phyloP scores from a whole-genome alignment of 495 filamentous ascomycete species.

The Cercophora newfieldiana region DNA sequence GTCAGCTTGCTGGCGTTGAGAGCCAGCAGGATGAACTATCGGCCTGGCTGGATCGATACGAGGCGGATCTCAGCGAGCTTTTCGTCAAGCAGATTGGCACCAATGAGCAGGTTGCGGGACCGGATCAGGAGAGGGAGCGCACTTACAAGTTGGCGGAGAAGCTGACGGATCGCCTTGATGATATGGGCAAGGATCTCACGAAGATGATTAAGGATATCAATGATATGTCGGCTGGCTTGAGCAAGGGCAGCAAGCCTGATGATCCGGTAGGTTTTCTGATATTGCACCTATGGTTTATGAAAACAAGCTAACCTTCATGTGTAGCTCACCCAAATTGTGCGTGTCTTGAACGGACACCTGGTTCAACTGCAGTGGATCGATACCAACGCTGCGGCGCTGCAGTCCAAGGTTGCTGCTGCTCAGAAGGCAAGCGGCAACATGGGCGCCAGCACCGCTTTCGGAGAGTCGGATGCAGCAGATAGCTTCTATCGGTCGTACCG shows the following conservation, averaged over 20 bases:
- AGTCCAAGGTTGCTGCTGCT: slow-evolving; percentile 73
- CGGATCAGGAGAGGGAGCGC: slow-evolving; percentile 90
- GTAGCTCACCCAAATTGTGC: slow-evolving; percentile 89
- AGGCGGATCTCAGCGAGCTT: slow-evolving; percentile 83
- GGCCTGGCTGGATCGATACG: slow-evolving; percentile 82
- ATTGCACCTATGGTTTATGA: slow-evolving; percentile 13
- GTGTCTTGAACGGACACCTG: slow-evolving; percentile 89
- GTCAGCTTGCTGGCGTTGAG: slow-evolving; percentile 83
- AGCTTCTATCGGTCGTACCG: slow-evolving; percentile 81
- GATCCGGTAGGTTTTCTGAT: slow-evolving; percentile 74
- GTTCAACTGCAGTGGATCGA: slow-evolving; percentile 89
- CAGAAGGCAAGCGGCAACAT: slow-evolving; percentile 72
- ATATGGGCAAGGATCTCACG: slow-evolving; percentile 85
- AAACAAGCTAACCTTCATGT: slow-evolving; percentile 19
- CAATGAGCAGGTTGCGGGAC: slow-evolving; percentile 71
- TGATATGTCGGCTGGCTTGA: slow-evolving; percentile 74
- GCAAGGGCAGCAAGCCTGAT: slow-evolving; percentile 83
- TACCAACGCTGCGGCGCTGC: slow-evolving; percentile 73
- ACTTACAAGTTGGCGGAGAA: slow-evolving; percentile 93
- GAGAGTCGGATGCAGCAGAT: slow-evolving; percentile 67
- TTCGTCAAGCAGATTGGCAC: slow-evolving; percentile 60
- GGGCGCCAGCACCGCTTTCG: slow-evolving; percentile 58
- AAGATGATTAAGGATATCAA: slow-evolving; percentile 99
- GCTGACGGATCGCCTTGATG: slow-evolving; percentile 79
- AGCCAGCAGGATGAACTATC: slow-evolving; percentile 87